Conservation (phyloP, 495 filamentous ascomycete species). For the Xylaria venustula region DNA sequence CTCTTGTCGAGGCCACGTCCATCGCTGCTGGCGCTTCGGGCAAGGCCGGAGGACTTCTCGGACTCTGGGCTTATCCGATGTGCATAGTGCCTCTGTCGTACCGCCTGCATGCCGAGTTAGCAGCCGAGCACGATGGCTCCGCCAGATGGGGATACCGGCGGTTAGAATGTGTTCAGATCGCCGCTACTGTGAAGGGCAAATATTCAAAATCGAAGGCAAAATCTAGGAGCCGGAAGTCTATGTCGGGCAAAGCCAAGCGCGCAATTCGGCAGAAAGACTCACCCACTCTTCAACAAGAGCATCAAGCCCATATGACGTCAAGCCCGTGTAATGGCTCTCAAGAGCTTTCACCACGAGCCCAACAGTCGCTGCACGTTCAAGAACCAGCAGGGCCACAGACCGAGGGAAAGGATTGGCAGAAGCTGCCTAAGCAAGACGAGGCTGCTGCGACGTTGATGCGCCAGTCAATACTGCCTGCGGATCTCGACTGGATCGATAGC, state of each 20-base stretch:
- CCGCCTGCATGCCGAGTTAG: slow-evolving; percentile 76
- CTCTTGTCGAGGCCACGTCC: slow-evolving; percentile 81
- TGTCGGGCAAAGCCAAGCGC: slow-evolving; percentile 21
- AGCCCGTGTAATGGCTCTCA: background rate
- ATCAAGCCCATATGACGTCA: background rate
- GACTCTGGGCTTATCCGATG: slow-evolving; percentile 87
- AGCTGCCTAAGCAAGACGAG: slow-evolving; percentile 70
- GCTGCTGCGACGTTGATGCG: slow-evolving; percentile 59
- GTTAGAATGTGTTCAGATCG: slow-evolving; percentile 72
- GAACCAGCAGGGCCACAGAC: slow-evolving; percentile 3
- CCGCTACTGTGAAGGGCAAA: slow-evolving; percentile 51
- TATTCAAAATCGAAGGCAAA: slow-evolving; percentile 29
- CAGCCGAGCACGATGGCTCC: slow-evolving; percentile 79
- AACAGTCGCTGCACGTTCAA: background rate
- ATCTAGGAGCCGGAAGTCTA: slow-evolving; percentile 23
- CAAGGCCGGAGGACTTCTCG: slow-evolving; percentile 90
- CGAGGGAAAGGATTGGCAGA: slow-evolving; percentile 46
- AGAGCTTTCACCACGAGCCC: background rate
- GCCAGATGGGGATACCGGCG: slow-evolving; percentile 86
- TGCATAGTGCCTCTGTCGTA: slow-evolving; percentile 87
- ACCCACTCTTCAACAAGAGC: slow-evolving; percentile 12
- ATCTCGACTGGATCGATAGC: slow-evolving; percentile 82
- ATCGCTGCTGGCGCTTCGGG: slow-evolving; percentile 92
- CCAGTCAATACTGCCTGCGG: slow-evolving; percentile 65
- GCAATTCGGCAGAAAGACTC: slow-evolving; percentile 21